Evolutionary conservation across 2,329 filamentous ascomycete genomes (phyloP).

Genomic region (Phyllosticta ampelicida): DNA sequence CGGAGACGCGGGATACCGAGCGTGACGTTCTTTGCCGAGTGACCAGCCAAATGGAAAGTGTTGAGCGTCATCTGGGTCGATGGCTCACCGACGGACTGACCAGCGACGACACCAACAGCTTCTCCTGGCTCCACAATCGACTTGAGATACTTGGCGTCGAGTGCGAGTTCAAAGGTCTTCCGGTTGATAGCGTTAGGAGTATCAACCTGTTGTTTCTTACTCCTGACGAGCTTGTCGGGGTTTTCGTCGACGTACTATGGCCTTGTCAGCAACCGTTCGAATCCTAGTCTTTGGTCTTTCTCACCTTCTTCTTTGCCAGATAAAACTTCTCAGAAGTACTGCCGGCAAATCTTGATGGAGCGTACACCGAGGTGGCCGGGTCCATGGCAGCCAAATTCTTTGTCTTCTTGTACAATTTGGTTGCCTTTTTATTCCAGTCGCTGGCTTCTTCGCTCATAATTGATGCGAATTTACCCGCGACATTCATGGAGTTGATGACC

Average conservation of each 20-base stretch:
- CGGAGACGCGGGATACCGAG: slow-evolving; percentile 92
- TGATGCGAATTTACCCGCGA: slow-evolving; percentile 43
- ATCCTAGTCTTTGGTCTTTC: slow-evolving; percentile 11
- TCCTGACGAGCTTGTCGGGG: slow-evolving; percentile 46
- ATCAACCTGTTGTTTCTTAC: slow-evolving; percentile 45
- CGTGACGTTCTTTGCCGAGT: slow-evolving; percentile 97
- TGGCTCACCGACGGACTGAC: slow-evolving; percentile 92
- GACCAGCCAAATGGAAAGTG: slow-evolving; percentile 98
- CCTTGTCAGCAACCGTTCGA: slow-evolving; percentile 13
- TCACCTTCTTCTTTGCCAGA: slow-evolving; percentile 51
- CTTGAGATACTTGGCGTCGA: slow-evolving; percentile 85
- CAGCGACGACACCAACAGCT: slow-evolving; percentile 91
- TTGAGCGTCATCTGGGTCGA: slow-evolving; percentile 99
- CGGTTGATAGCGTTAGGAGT: slow-evolving; percentile 42
- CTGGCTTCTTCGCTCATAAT: slow-evolving; percentile 57
- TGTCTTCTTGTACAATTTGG: slow-evolving; percentile 72
- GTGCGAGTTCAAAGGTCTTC: slow-evolving; percentile 70
- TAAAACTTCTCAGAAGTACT: slow-evolving; percentile 86
- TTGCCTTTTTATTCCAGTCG: slow-evolving; percentile 51
- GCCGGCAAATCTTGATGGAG: slow-evolving; percentile 68
- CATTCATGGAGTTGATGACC: slow-evolving; percentile 64
- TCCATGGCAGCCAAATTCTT: slow-evolving; percentile 58
- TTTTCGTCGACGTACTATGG: slow-evolving; percentile 68
- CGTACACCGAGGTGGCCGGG: slow-evolving; percentile 61
- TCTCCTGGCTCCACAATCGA: slow-evolving; percentile 92